Evolutionary conservation across 1,139 yeast genomes (phyloP), one percentile per base, ranked within the genome.

Genomic region (Debaryomyces subglobosus): DNA sequence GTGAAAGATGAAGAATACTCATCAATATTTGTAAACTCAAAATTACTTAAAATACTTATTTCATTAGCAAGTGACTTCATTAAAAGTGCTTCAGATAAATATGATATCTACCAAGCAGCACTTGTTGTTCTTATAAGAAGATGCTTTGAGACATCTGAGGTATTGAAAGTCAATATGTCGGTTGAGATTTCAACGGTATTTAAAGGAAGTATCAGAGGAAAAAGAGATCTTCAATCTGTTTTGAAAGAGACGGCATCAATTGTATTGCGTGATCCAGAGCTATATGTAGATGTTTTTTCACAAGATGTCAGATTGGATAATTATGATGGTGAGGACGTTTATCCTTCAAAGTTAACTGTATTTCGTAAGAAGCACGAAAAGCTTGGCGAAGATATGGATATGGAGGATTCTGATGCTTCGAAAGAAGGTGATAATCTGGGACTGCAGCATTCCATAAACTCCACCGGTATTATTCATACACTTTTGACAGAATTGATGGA

Each of bases 401-500:
- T 71, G 77, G 53, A 56, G 3, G 79, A 71, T 44, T 61, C 57
- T 0, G 62, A 57, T 3, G 61, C 57, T n/a, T 32, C 51, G 1
- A 45, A 52, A 3, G 49, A 43, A 4, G 41, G 40, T n/a, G 49
- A 49, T 5, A 49, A 51, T 9, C 37, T 47, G 5, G 32, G 43
- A 48, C 53, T 52, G 53, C 27, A 47, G 47, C 9, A 48, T 55
- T 16, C 41, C 44, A 50, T 67, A 43, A 62, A 67, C 44, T 66
- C 81, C 6, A 77, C 86, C 1, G 90, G 90, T 1, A 77, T 89
- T 9, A 74, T 90, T 51, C 85, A 82, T 51, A 60, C 79, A 3
- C 66, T 90, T 10, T 65, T 90, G 33, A 69, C 82, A 0, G 92
- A 89, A 58, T 68, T 90, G 30, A 83, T 88, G 81, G 69, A 75